Percentiles rank a stretch among this genome's conserved stretches.
Evolutionary conservation across 352 stramenopile genomes (phyloP).

Genomic region (Thraustotheca clavata): DNA sequence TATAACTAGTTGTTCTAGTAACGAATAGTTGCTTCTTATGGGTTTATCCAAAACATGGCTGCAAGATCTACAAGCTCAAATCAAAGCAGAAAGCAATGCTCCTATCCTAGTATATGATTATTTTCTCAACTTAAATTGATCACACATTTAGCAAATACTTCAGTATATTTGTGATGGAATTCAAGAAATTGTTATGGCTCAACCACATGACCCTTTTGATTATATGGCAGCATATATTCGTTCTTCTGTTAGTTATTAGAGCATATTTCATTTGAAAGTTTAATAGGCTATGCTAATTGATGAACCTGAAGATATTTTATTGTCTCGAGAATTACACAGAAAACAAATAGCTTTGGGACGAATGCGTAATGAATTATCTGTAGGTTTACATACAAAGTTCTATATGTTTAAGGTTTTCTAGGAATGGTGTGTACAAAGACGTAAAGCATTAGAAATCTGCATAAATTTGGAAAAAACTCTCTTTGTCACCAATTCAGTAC

Average conservation of each 20-base stretch:
- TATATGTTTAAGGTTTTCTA: background rate
- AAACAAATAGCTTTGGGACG: constrained; percentile 14
- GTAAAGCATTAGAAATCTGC: background rate
- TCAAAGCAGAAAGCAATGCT: background rate
- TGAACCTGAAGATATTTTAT: constrained; percentile 5
- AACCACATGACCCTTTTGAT: constrained; percentile 4
- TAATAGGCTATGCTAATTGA: background rate
- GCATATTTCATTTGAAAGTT: no score
- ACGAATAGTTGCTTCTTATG: background rate
- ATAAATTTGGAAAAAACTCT: constrained; percentile 6
- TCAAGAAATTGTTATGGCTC: constrained; percentile 18
- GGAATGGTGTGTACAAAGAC: background rate
- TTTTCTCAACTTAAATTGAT: background rate
- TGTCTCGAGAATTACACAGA: constrained; percentile 12
- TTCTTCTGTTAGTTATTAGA: background rate
- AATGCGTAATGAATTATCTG: background rate
- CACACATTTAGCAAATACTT: constrained; percentile 5
- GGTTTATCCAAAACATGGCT: background rate
- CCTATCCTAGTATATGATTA: background rate
- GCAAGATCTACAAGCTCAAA: background rate
- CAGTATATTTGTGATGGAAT: constrained; percentile 6
- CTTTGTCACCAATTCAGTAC: background rate
- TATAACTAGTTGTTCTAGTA: background rate
- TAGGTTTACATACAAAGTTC: background rate
- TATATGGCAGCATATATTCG: constrained; percentile 17